Evolutionary conservation across 192 early-diverging fungal species (phyloP), one percentile per base, ranked within the genome.

Genomic region (Mortierella hygrophila): DNA sequence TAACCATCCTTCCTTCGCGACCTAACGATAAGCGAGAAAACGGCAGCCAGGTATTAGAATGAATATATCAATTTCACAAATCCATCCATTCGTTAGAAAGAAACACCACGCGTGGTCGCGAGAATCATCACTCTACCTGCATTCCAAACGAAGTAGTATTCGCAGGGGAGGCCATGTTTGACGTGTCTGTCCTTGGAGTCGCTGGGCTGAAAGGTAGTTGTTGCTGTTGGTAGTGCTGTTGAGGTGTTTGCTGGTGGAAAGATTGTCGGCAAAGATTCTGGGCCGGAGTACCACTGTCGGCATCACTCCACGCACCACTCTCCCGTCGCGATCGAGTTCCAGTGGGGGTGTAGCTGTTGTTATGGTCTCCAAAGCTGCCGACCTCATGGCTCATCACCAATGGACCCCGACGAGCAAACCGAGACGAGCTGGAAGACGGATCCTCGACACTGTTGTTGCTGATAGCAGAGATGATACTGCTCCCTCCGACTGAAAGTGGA

Each of bases 1-100:
- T 6, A 92, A 55, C 91, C 91, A 92, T 38, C 91, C 91, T 86
- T 90, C 91, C 69, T 81, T 90, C 70, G 90, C 90, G 55, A 91
- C 70, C 90, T 91, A 76, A 23, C 0, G 32, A 68, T 35, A 11
- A 74, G 69, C 3, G 68, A 46, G 26, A 38, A 74, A 42, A 60
- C 0, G 76, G 57, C 35, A 60, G 54, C 18, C 5, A 15, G 44
- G 44, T 32, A 42, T 65, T 46, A 40, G 35, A 15, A 35, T 35
- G 35, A 16, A 38, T 8, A 32, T 8, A 7, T 20, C 49, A n/a
- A 3, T 21, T 10, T 11, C n/a, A 8, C 32, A 10, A 21, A 11
- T 18, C 6, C 42, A 18, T 41, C 32, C 72, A 52, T 73, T 7
- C 13, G 0, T 9, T 32, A 18, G 49, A 52, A 52, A 16, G 10